phyloP scores from a whole-genome alignment of 2,329 filamentous ascomycete species.

The Fusarium sp. region DNA sequence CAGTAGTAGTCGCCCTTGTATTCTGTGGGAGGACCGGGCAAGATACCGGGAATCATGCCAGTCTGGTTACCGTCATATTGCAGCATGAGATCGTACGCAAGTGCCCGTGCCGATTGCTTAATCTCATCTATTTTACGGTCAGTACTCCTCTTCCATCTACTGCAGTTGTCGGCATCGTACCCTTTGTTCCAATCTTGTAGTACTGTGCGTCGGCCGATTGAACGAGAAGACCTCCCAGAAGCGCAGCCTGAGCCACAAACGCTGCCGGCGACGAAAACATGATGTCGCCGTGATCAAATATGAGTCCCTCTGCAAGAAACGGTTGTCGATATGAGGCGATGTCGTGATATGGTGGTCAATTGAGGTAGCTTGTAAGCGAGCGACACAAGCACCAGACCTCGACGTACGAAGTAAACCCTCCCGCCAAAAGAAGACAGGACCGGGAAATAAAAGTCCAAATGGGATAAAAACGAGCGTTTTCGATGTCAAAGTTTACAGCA shows the following conservation, averaged over 20 bases:
- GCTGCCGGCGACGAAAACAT: constrained; percentile 9
- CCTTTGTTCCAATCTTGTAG: constrained; percentile 45
- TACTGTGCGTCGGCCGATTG: constrained; percentile 36
- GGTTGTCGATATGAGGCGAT: not conserved
- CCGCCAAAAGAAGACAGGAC: constrained; percentile 1
- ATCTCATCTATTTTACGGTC: constrained; percentile 52
- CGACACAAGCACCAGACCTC: constrained; percentile 19
- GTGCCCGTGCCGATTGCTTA: constrained; percentile 54
- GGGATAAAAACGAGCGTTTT: constrained; percentile 12
- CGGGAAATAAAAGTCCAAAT: not conserved
- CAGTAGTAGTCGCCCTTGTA: constrained; percentile 70
- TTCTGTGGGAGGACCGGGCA: constrained; percentile 62
- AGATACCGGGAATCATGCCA: constrained; percentile 63
- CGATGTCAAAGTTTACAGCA: not conserved
- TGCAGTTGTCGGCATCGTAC: constrained; percentile 24
- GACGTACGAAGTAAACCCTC: not conserved
- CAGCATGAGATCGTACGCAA: constrained; percentile 61
- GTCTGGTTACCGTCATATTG: constrained; percentile 62
- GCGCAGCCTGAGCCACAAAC: constrained; percentile 13
- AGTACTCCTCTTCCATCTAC: not conserved
- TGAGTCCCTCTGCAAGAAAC: not conserved
- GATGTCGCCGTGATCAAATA: not conserved
- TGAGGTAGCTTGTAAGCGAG: constrained; percentile 22
- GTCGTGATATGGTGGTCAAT: not conserved
- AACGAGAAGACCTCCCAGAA: constrained; percentile 29